A percentile compares a stretch with the other conserved stretches of the same genome.
Evolutionary conservation across 208 protist species (phyloP).

Genomic region (Blechomonas ayalai): DNA sequence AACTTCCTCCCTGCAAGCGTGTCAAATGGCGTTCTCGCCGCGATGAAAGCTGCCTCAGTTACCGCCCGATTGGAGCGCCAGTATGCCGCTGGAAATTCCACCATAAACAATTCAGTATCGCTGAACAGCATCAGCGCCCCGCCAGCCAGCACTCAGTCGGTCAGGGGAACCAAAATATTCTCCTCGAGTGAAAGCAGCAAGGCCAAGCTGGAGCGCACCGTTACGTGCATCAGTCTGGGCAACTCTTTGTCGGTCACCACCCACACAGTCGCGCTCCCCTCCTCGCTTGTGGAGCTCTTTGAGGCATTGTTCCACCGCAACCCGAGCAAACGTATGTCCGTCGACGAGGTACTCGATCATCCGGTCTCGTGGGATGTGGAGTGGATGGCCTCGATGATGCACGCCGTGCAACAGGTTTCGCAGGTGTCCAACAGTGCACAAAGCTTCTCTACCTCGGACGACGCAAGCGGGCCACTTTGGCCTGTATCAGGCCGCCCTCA

Average conservation of each 20-base stretch:
- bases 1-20: constrained; percentile 2
- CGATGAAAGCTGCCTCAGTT: constrained; percentile 28
- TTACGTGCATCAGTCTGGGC: constrained; percentile 35
- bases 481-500: no score
- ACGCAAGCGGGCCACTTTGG: no score
- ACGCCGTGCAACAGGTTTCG: constrained; percentile 27
- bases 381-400: constrained; percentile 64
- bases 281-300: constrained; percentile 62
- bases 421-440: constrained; percentile 4
- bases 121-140: no score
- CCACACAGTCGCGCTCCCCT: constrained; percentile 32
- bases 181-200: not conserved
- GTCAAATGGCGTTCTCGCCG: constrained; percentile 24
- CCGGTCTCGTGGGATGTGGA: constrained; percentile 65
- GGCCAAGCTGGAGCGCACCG: constrained; percentile 6
- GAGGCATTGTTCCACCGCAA: constrained; percentile 59
- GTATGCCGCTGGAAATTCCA: constrained; percentile 1
- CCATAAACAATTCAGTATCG: no score
- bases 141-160: not conserved
- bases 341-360: constrained; percentile 64
- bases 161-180: not conserved
- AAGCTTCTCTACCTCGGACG: no score
- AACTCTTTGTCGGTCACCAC: constrained; percentile 26
- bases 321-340: constrained; percentile 62
- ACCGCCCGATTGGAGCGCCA: constrained; percentile 17